These are phyloP conservation scores for Neocallimastix lanati DNA, from an alignment of 192 early-diverging fungal genomes.

Conservation along the genomic window DNA sequence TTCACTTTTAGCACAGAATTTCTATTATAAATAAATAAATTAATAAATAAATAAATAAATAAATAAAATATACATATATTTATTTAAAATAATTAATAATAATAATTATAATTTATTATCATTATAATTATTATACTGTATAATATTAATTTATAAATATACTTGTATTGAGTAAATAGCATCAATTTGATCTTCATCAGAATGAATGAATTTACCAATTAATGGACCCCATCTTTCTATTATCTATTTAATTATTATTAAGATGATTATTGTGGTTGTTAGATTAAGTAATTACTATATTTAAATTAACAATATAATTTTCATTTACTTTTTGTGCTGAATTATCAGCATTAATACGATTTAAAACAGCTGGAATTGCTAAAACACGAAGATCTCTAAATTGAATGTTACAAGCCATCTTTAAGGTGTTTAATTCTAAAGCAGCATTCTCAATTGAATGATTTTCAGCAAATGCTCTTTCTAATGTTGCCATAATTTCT, in stretches of 20 bases:
- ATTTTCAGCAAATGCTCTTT: slow-evolving; percentile 59
- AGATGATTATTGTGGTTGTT: no score
- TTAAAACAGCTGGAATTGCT: slow-evolving; percentile 50
- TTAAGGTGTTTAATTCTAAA: slow-evolving; percentile 70
- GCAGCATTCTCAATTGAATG: slow-evolving; percentile 54
- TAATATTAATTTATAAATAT: slow-evolving; percentile 15
- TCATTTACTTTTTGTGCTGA: slow-evolving; percentile 1
- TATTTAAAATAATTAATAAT: no score
- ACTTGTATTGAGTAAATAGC: slow-evolving; percentile 17
- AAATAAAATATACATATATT: no score
- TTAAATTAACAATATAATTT: no score
- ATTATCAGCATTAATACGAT: slow-evolving; percentile 30
- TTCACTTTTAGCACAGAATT: slow-evolving; percentile 25
- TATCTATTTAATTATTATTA: no score
- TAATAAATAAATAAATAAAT: no score
- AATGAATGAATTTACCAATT: slow-evolving; percentile 44
- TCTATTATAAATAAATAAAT: slow-evolving; percentile 6
- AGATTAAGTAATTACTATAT: no score
- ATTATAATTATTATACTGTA: no score
- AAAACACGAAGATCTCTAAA: slow-evolving; percentile 59
- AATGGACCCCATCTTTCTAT: slow-evolving; percentile 52
- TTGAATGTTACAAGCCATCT: slow-evolving; percentile 66
- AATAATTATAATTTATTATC: no score
- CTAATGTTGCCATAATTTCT: slow-evolving; percentile 54
- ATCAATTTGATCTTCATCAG: slow-evolving; percentile 56